Evolutionary conservation across 305 asterid genomes (phyloP).

Genomic region (Fraxinus nigra): DNA sequence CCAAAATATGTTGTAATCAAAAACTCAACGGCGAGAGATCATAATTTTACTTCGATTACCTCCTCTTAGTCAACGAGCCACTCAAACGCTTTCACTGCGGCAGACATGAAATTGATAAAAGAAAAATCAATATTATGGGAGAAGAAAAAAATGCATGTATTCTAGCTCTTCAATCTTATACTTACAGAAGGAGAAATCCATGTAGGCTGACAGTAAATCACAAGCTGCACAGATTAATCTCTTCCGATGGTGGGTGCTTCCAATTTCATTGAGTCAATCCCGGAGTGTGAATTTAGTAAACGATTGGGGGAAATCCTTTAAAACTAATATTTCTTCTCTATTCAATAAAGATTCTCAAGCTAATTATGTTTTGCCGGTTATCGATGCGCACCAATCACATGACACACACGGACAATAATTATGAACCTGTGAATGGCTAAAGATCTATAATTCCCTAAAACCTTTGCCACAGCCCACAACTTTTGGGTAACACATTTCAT

Average conservation of each 20-base stretch:
- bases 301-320: not conserved
- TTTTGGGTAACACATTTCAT: not conserved
- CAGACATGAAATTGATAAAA: not conserved
- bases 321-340: not conserved
- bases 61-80: not conserved
- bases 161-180: constrained; percentile 1
- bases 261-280: constrained; percentile 10
- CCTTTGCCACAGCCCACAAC: not conserved
- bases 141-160: not conserved
- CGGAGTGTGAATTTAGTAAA: constrained; percentile 14
- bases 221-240: constrained; percentile 8
- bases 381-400: not conserved
- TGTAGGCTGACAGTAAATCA: constrained; percentile 2
- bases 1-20: not conserved
- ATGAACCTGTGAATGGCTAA: not conserved
- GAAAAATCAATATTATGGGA: not conserved
- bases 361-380: not conserved
- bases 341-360: not conserved
- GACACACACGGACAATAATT: not conserved
- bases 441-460: not conserved
- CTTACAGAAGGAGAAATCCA: constrained; percentile 19
- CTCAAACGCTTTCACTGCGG: constrained; percentile 18
- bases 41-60: constrained; percentile 11
- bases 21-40: not conserved
- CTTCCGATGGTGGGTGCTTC: constrained; percentile 11